Evolutionary conservation across 371 early-diverging fungal species (phyloP).

Genomic region (Blakeslea trispora): DNA sequence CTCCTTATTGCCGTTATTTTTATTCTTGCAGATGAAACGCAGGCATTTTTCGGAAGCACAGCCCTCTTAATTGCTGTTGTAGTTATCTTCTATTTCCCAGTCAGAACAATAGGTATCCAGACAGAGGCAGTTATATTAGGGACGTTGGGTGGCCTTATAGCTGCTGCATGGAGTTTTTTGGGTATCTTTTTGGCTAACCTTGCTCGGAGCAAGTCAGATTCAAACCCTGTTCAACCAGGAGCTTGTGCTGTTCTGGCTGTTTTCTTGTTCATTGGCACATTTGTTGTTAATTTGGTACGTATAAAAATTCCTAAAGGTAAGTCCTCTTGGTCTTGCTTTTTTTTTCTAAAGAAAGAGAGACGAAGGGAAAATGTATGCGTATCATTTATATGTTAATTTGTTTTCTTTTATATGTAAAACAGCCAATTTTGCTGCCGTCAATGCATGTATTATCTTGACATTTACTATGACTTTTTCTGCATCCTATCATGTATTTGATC

Average conservation of each 20-base stretch:
- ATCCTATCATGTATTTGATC: conserved; percentile 14
- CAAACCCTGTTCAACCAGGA: conserved; percentile 35
- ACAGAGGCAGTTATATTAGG: conserved; percentile 33
- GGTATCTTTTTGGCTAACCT: conserved; percentile 39
- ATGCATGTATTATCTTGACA: conserved; percentile 36
- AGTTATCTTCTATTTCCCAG: conserved; percentile 26
- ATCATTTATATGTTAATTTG: too few relatives aligned
- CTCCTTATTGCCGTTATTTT: conserved; percentile 32
- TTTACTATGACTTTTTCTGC: conserved; percentile 38
- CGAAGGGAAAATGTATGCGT: too few relatives aligned
- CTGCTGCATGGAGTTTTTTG: conserved; percentile 31
- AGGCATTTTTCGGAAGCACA: conserved; percentile 7
- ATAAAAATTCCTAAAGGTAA: conserved; percentile 41
- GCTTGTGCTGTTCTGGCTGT: conserved; percentile 39
- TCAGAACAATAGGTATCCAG: conserved; percentile 25
- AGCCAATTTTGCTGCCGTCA: conserved; percentile 46
- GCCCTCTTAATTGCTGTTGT: conserved; percentile 22
- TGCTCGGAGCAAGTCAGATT: conserved; percentile 27
- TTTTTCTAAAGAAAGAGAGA: too few relatives aligned
- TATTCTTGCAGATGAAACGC: conserved; percentile 15
- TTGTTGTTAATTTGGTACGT: conserved; percentile 35
- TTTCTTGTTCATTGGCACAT: conserved; percentile 42
- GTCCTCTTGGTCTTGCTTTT: too few relatives aligned
- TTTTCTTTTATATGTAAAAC: too few relatives aligned
- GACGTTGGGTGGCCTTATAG: conserved; percentile 31